phyloP scores from a whole-genome alignment of 192 early-diverging fungal genomes.

The Chytriomyces hyalinus region DNA sequence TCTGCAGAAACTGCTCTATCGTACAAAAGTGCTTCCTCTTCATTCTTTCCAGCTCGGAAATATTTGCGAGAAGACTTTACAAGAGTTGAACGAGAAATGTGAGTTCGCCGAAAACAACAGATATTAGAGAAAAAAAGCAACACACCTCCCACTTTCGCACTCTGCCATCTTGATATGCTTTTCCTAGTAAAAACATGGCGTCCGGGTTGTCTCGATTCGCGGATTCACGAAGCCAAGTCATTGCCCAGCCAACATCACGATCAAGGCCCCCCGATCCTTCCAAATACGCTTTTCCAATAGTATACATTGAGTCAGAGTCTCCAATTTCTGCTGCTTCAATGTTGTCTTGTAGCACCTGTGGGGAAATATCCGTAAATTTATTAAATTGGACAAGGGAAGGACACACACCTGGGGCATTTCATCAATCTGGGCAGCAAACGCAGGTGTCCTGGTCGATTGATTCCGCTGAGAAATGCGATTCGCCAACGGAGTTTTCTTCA shows the following conservation, averaged over 20 bases:
- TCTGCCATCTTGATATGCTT: slow-evolving; percentile 7
- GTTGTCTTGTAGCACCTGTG: slow-evolving; percentile 14
- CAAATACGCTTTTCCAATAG: slow-evolving; percentile 20
- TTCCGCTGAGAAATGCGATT: not conserved
- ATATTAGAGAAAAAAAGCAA: not conserved
- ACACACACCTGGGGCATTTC: not conserved
- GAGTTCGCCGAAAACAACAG: not conserved
- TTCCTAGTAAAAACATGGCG: slow-evolving; percentile 22
- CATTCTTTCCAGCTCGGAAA: not conserved
- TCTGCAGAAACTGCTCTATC: slow-evolving; percentile 13
- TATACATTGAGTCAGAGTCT: slow-evolving; percentile 27
- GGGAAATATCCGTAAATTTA: not conserved
- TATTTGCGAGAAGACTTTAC: not conserved
- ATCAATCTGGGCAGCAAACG: not conserved
- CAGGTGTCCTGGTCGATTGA: not conserved
- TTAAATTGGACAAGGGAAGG: not conserved
- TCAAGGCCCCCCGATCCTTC: slow-evolving; percentile 29
- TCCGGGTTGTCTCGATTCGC: slow-evolving; percentile 4
- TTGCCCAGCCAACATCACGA: slow-evolving; percentile 10
- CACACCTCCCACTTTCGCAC: slow-evolving; percentile 34
- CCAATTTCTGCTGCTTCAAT: slow-evolving; percentile 31
- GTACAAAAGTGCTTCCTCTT: not conserved
- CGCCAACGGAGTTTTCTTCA: not conserved
- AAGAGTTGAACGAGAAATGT: not conserved
- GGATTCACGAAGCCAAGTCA: slow-evolving; percentile 17